Percentiles rank a stretch among this genome's conserved stretches.
These are phyloP conservation scores for Meyerozyma guilliermondii DNA, from an alignment of 1,139 yeast genomes.

Conservation along the genomic window DNA sequence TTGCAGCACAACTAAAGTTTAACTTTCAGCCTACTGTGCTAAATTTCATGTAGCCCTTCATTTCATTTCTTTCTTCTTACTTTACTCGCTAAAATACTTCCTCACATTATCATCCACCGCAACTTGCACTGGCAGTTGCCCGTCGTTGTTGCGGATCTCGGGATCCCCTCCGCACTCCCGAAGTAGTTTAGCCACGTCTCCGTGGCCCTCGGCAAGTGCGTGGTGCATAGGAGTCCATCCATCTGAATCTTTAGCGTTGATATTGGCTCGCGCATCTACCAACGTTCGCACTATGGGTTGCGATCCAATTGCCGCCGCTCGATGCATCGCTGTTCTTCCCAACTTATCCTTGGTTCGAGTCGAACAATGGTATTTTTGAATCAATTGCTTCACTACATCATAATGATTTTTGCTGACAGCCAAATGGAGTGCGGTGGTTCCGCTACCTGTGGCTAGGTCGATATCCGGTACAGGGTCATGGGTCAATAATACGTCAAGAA, in stretches of 20 bases:
- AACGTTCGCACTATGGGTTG: constrained; percentile 46
- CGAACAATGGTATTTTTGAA: constrained; percentile 51
- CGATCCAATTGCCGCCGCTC: constrained; percentile 83
- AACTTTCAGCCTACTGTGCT: no score
- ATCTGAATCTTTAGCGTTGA: constrained; percentile 61
- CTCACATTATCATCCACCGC: constrained; percentile 58
- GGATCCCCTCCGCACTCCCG: constrained; percentile 68
- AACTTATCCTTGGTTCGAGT: constrained; percentile 62
- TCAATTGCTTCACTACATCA: constrained; percentile 46
- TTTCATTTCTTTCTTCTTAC: no score
- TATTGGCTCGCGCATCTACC: constrained; percentile 54
- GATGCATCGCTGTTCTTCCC: constrained; percentile 65
- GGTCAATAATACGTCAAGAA: constrained; percentile 37
- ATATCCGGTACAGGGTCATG: constrained; percentile 29
- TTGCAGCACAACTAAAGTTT: no score
- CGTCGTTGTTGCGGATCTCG: constrained; percentile 43
- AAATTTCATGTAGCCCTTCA: no score
- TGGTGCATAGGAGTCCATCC: constrained; percentile 91
- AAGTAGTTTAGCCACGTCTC: constrained; percentile 63
- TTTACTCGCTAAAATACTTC: constrained; percentile 34
- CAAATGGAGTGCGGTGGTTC: constrained; percentile 71
- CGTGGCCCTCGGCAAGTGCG: constrained; percentile 89
- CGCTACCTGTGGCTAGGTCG: constrained; percentile 49
- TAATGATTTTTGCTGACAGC: constrained; percentile 68
- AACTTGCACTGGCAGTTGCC: constrained; percentile 54